A percentile compares a stretch with the other conserved stretches of the same genome.
These are phyloP conservation scores for Rhodomyrtus tomentosa DNA, from an alignment of 345 rosid species.

Conservation along the genomic window DNA sequence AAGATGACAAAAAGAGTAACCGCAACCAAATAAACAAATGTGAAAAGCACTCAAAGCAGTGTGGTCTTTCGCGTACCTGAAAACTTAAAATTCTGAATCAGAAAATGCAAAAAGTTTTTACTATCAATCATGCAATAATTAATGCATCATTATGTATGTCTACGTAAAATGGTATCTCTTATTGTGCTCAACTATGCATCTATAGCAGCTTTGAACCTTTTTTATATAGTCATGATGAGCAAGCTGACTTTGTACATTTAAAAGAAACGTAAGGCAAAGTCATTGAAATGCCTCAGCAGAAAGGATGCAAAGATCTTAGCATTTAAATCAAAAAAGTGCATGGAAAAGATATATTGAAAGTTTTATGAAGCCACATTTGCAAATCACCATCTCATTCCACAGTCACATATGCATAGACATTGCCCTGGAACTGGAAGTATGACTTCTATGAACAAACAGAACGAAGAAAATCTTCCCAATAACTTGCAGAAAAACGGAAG, in stretches of 20 bases:
- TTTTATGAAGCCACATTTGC: neutral
- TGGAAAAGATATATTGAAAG: neutral
- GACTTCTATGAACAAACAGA: neutral
- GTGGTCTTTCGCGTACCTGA: neutral
- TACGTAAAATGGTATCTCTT: neutral
- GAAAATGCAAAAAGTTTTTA: neutral
- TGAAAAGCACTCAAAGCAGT: neutral
- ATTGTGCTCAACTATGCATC: neutral
- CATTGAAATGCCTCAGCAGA: neutral
- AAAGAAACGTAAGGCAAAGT: neutral
- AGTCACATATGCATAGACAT: neutral
- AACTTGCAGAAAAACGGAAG: neutral
- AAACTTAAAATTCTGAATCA: neutral
- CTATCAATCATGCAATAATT: neutral
- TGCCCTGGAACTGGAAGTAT: neutral
- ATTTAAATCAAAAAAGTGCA: neutral
- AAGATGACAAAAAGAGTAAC: neutral
- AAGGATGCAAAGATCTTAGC: neutral
- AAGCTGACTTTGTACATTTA: neutral
- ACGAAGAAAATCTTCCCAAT: neutral
- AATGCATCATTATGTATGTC: neutral
- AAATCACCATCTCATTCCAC: neutral
- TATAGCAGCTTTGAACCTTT: neutral
- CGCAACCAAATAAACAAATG: neutral
- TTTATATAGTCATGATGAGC: neutral